Conservation (phyloP, 2,329 filamentous ascomycete species). For the Paecilomyces fulvus region DNA sequence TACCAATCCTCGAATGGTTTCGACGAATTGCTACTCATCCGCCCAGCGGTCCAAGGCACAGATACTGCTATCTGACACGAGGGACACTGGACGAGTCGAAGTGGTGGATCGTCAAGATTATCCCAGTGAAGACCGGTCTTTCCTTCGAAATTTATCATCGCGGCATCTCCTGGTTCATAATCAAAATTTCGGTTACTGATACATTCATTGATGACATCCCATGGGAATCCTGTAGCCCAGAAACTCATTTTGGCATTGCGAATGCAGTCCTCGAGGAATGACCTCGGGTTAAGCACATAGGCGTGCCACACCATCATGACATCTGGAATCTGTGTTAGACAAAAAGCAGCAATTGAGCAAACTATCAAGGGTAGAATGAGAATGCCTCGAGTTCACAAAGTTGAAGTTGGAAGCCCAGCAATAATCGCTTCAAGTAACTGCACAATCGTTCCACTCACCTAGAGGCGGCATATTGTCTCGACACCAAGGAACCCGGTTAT, state of each 20-base stretch:
- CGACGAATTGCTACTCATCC: slow-evolving; percentile 14
- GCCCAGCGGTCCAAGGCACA: slow-evolving; percentile 52
- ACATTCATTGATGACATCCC: slow-evolving; percentile 48
- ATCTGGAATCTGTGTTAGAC: slow-evolving; percentile 38
- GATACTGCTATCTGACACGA: slow-evolving; percentile 37
- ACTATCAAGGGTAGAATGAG: too few species aligned
- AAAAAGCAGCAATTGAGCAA: too few species aligned
- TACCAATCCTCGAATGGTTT: slow-evolving; percentile 15
- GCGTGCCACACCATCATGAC: slow-evolving; percentile 74
- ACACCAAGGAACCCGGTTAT: slow-evolving; percentile 27
- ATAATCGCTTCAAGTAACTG: neutral
- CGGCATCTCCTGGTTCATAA: slow-evolving; percentile 42
- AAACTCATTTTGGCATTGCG: slow-evolving; percentile 46
- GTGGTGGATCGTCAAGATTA: slow-evolving; percentile 44
- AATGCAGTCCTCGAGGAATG: slow-evolving; percentile 66
- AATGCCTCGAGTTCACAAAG: too few species aligned
- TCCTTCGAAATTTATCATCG: slow-evolving; percentile 40
- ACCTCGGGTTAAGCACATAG: slow-evolving; percentile 67
- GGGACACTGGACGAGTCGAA: slow-evolving; percentile 49
- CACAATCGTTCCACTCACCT: slow-evolving; percentile 36
- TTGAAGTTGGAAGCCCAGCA: neutral
- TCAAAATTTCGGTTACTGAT: slow-evolving; percentile 52
- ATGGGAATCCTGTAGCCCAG: slow-evolving; percentile 60
- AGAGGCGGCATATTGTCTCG: slow-evolving; percentile 48
- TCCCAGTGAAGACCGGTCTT: slow-evolving; percentile 51